A percentile compares a stretch with the other conserved stretches of the same genome.
Evolutionary conservation across 352 stramenopile species (phyloP).

Genomic region (Pilasporangium apinafurcum): DNA sequence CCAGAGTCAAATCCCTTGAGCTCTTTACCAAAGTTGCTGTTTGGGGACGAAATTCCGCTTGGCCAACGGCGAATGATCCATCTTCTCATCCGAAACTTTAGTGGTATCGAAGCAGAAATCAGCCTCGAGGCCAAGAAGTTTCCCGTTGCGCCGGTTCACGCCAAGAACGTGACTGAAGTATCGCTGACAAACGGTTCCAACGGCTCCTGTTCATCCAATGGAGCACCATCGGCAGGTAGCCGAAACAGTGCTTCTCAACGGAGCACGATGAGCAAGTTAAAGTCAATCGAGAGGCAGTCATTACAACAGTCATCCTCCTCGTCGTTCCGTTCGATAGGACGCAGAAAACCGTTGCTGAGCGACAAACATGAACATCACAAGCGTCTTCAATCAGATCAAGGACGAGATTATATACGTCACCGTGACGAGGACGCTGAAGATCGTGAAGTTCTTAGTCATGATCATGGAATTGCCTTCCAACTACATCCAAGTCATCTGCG

Average conservation of each 20-base stretch:
- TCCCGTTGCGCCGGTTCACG: no score
- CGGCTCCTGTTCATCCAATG: neutral
- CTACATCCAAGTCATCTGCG: constrained; percentile 15
- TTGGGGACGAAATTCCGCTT: constrained; percentile 56
- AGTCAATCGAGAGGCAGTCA: neutral
- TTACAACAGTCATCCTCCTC: neutral
- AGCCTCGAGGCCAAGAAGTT: constrained; percentile 61
- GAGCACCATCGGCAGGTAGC: neutral
- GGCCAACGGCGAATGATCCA: constrained; percentile 36
- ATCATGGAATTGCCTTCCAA: constrained; percentile 53
- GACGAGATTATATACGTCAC: constrained; percentile 32
- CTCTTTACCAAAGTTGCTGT: constrained; percentile 41
- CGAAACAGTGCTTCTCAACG: neutral
- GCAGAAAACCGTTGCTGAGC: constrained; percentile 23
- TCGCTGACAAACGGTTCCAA: neutral
- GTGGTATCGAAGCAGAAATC: constrained; percentile 59
- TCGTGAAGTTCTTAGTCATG: constrained; percentile 30
- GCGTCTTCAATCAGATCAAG: constrained; percentile 51
- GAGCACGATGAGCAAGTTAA: neutral
- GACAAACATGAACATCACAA: constrained; percentile 31
- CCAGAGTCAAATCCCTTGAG: constrained; percentile 27
- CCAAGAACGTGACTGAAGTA: no score
- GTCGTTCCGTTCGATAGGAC: neutral
- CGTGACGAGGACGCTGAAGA: constrained; percentile 37
- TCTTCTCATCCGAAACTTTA: constrained; percentile 72